Conservation (phyloP, 2,329 filamentous ascomycete species). For the Xylariaceae sp. region DNA sequence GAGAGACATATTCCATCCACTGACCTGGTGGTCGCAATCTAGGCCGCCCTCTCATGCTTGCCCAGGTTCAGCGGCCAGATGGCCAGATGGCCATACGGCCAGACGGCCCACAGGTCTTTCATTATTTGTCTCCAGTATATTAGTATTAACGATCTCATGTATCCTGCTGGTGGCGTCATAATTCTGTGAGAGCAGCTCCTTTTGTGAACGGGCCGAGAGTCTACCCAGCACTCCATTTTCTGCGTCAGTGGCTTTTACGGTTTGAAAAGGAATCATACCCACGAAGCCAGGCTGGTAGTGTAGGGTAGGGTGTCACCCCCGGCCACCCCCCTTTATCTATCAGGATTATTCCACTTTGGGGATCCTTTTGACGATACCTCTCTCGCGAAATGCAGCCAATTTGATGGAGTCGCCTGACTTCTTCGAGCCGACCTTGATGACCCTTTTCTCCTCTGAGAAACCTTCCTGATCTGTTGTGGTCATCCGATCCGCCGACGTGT, state of each 20-base stretch:
- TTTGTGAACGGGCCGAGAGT: not conserved
- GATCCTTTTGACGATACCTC: constrained; percentile 14
- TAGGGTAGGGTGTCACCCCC: not conserved
- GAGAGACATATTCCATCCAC: not conserved
- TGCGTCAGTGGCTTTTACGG: constrained; percentile 6
- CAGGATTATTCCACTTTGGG: not conserved
- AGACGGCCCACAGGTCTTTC: constrained; percentile 8
- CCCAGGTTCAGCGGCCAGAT: not conserved
- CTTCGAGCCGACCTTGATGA: constrained; percentile 21
- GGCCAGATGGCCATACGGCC: no score
- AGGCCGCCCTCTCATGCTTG: not conserved
- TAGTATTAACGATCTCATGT: constrained; percentile 1
- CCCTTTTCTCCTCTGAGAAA: constrained; percentile 22
- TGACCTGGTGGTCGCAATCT: not conserved
- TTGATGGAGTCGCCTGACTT: constrained; percentile 27
- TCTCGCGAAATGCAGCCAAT: constrained; percentile 11
- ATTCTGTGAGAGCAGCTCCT: constrained; percentile 10
- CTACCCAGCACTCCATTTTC: constrained; percentile 9
- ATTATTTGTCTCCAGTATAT: constrained; percentile 11
- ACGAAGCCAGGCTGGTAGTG: constrained; percentile 16
- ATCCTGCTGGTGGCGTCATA: constrained; percentile 10
- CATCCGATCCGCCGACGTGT: constrained; percentile 25
- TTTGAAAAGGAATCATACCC: constrained; percentile 3
- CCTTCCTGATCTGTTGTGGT: constrained; percentile 29
- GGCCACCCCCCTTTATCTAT: not conserved